Evolutionary conservation across 1,284 basidiomycete genomes (phyloP).

Genomic region (Hypsizygus ulmarius): DNA sequence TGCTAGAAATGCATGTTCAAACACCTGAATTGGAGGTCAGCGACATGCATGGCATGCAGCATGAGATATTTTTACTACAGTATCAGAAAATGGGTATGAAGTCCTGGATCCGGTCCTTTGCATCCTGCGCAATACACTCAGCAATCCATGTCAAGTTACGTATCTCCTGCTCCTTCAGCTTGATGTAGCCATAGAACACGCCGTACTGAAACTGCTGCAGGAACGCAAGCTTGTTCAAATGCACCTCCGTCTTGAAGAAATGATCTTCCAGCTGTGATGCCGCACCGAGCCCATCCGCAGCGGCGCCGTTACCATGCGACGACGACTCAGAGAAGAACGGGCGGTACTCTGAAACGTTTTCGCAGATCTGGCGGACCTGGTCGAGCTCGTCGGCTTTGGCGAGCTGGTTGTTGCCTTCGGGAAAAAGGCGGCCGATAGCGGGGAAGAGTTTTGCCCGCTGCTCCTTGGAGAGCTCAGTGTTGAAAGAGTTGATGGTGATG

Average conservation of each 20-base stretch:
- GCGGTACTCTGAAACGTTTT: slow-evolving; percentile 87
- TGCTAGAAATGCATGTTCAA: not conserved
- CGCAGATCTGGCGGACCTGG: slow-evolving; percentile 86
- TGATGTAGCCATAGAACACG: slow-evolving; percentile 92
- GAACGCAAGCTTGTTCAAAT: slow-evolving; percentile 91
- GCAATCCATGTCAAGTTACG: slow-evolving; percentile 97
- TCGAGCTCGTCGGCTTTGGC: slow-evolving; percentile 96
- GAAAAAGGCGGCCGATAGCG: slow-evolving; percentile 89
- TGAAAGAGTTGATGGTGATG: slow-evolving; percentile 99
- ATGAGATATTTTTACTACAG: not conserved
- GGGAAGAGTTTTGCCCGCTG: slow-evolving; percentile 96
- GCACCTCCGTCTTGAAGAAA: slow-evolving; percentile 94
- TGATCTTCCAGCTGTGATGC: slow-evolving; percentile 85
- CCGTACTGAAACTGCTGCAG: slow-evolving; percentile 94
- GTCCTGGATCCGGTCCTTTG: slow-evolving; percentile 89
- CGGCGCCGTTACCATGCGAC: slow-evolving; percentile 30
- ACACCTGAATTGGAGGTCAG: not conserved
- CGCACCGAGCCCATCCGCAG: slow-evolving; percentile 52
- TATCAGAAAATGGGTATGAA: slow-evolving; percentile 84
- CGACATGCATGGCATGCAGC: not conserved
- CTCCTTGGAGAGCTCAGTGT: slow-evolving; percentile 93
- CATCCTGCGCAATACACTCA: slow-evolving; percentile 95
- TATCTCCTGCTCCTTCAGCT: slow-evolving; percentile 99
- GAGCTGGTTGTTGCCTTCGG: slow-evolving; percentile 93
- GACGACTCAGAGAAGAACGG: slow-evolving; percentile 78